Percentiles rank a stretch among this genome's conserved stretches.
phyloP scores from a whole-genome alignment of 805 yeast species.

The Barnettozyma californica region DNA sequence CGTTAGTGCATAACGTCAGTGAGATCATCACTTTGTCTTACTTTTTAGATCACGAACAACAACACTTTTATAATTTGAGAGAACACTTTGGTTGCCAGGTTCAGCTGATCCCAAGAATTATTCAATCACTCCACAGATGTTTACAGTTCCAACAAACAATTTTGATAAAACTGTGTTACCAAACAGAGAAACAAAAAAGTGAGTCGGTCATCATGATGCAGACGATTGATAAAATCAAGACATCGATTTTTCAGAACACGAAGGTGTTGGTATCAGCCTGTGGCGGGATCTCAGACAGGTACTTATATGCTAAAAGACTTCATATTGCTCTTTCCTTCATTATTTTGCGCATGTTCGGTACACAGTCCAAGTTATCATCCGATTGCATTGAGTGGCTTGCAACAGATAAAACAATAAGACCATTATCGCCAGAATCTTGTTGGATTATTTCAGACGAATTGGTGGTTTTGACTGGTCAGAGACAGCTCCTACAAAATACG shows the following conservation, averaged over 20 bases:
- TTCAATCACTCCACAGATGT: conserved; percentile 6
- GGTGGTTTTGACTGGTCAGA: conserved; percentile 5
- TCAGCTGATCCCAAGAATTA: conserved; percentile 7
- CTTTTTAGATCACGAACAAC: conserved; percentile 6
- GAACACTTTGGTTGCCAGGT: conserved; percentile 8
- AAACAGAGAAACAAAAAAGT: not conserved
- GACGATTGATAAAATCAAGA: not conserved
- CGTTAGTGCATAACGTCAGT: not conserved
- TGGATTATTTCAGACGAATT: not conserved
- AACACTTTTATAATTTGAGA: conserved; percentile 3
- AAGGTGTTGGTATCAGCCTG: conserved; percentile 6
- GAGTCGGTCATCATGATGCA: not conserved
- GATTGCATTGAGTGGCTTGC: not conserved
- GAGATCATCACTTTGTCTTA: conserved; percentile 2
- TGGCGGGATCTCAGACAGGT: conserved; percentile 3
- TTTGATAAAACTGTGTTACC: conserved; percentile 1
- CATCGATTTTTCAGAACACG: conserved; percentile 3
- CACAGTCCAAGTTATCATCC: not conserved
- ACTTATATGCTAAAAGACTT: conserved; percentile 8
- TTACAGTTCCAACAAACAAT: conserved; percentile 7
- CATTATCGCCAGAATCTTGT: not conserved
- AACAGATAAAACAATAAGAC: not conserved
- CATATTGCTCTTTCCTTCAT: conserved; percentile 7
- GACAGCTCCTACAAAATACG: not conserved
- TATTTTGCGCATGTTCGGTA: conserved; percentile 1